Base-by-base conservation (phyloP, 352 stramenopile species). In the Phytophthora fragariaefolia region DNA sequence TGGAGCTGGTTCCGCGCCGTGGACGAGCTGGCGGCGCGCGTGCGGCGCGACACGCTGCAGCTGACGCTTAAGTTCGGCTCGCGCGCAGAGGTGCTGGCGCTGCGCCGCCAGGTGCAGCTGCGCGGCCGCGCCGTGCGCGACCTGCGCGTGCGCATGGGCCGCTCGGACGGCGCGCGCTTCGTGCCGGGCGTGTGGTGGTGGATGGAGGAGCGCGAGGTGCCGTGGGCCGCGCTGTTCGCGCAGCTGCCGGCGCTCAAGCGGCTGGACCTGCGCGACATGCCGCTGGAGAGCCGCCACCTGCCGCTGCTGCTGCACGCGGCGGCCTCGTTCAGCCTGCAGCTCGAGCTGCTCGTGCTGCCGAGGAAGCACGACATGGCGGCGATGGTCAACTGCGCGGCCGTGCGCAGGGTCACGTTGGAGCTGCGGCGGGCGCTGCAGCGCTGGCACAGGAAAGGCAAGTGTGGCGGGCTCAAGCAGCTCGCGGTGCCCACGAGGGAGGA, bases 381-480 rank as follows among this genome's bases (percentile, higher is more conserved):
- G 13, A 73, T 34, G 38, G 53, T 63, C 10, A 54, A 63, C 52
- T 62, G 65, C 10, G 24, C 30, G 20, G 47, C 34, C 8, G 45
- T 63, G 42, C 34, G 34, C 10, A n/a, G 7, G 38, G n/a, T 84
- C 12, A 70, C 79, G 52, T 22, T 58, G 2, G 69, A 69, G 13
- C 6, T 82, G 8, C 73, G 68, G n/a, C n/a, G 34, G 20, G 64
- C 73, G 18, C 57, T 84, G 30, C 23, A 62, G 63, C 68, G 57
- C 22, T 80, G 73, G 73, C 36, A 69, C 28, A n/a, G 55, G 22
- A 78, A 78, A 26, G 68, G 71, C 2, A 62, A 53, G 18, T 66
- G 47, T n/a, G 76, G 76, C 4, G 76, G 76, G 0, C 57, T 84
- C 1, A 77, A 79, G 8, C 67, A 84, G 40, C 24, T 84, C 15